Percentiles rank a stretch among this genome's conserved stretches.
These are phyloP conservation scores for Mariannaea elegans DNA, from an alignment of 2,329 filamentous ascomycete species.

Conservation along the genomic window DNA sequence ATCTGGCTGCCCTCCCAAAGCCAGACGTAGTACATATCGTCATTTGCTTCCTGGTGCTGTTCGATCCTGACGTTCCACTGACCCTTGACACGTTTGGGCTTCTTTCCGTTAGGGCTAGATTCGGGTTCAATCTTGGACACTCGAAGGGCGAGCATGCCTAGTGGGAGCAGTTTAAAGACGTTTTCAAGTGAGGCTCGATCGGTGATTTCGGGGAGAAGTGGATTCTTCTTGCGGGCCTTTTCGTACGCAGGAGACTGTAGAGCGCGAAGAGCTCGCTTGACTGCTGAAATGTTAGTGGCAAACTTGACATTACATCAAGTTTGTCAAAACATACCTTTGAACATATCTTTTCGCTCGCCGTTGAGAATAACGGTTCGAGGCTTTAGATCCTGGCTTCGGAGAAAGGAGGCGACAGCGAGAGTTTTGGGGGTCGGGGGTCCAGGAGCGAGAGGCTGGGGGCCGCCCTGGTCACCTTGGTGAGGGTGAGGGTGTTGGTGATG, in stretches of 20 bases:
- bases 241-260: conserved; percentile 89
- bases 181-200: conserved; percentile 92
- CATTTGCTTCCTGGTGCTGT: conserved; percentile 88
- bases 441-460: conserved; percentile 74
- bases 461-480: conserved; percentile 50
- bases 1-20: conserved; percentile 93
- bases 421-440: conserved; percentile 90
- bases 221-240: conserved; percentile 90
- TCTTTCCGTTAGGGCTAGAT: conserved; percentile 70
- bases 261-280: conserved; percentile 94
- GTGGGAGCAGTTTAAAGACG: conserved; percentile 91
- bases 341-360: conserved; percentile 98
- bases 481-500: conserved; percentile 44
- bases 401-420: conserved; percentile 87
- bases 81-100: conserved; percentile 90
- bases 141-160: conserved; percentile 92
- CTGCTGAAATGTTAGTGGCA: conserved; percentile 55
- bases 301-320: not conserved
- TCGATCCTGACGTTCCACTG: conserved; percentile 96
- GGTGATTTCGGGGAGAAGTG: conserved; percentile 85
- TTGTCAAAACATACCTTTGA: conserved; percentile 71
- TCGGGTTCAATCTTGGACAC: conserved; percentile 80
- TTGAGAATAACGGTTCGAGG: conserved; percentile 90
- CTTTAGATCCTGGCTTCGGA: conserved; percentile 87
- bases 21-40: conserved; percentile 96